Evolutionary conservation across 2,329 filamentous ascomycete species (phyloP).

Genomic region (Colletotrichum scovillei): DNA sequence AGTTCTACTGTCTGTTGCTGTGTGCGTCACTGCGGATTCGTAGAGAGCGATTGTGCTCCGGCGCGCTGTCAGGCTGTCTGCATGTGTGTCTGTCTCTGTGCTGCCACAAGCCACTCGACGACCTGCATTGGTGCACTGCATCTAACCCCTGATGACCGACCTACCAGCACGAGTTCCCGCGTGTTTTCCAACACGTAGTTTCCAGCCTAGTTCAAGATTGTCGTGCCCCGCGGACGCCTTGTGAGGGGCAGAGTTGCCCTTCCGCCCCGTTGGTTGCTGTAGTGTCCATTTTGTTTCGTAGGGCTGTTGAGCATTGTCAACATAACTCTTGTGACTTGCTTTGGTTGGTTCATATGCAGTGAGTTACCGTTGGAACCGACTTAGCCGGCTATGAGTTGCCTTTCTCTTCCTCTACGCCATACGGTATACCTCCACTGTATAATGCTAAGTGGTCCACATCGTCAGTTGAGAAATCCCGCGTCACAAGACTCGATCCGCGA

Average conservation of each 20-base stretch:
- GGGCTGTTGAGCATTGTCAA: neutral
- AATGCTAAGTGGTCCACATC: neutral
- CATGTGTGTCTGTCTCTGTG: neutral
- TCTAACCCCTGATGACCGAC: neutral
- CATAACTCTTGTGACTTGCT: neutral
- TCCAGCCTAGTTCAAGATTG: neutral
- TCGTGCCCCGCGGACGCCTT: conserved; percentile 1
- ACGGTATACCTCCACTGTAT: neutral
- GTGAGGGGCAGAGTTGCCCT: neutral
- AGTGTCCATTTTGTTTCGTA: neutral
- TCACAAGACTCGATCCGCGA: neutral
- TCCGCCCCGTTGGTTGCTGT: neutral
- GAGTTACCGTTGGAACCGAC: neutral
- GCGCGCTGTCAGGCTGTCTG: neutral
- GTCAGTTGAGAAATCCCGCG: neutral
- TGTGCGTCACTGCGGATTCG: neutral
- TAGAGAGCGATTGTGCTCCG: neutral
- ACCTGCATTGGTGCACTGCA: neutral
- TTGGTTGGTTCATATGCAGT: neutral
- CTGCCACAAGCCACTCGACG: neutral
- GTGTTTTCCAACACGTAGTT: neutral
- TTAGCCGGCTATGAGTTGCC: neutral
- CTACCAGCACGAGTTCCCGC: neutral
- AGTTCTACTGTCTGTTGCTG: neutral
- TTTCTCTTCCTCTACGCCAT: neutral